Evolutionary conservation across 163 green algal genomes (phyloP).

Genomic region (Scenedesmus sp.): DNA sequence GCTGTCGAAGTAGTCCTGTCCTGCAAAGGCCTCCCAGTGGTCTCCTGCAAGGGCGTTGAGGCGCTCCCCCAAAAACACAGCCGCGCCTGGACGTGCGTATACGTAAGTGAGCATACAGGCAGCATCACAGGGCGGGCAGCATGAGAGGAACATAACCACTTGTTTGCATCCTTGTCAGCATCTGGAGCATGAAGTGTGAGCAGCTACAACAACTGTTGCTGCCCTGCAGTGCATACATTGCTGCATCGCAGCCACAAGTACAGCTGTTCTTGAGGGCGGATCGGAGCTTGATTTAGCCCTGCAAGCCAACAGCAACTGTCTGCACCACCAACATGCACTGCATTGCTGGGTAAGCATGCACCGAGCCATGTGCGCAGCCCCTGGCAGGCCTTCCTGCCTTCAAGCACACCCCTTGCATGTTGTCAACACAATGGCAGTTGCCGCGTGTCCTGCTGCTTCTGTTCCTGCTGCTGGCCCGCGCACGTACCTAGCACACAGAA

Average conservation of each 20-base stretch:
- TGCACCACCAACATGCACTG: background rate
- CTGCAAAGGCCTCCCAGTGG: conserved; percentile 82
- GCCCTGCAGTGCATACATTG: background rate
- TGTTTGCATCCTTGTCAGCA: too few species aligned
- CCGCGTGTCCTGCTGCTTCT: background rate
- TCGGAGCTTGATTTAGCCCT: too few species aligned
- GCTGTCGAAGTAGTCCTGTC: conserved; percentile 88
- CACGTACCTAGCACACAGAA: conserved; percentile 38
- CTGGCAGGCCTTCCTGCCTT: background rate
- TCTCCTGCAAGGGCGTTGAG: conserved; percentile 74
- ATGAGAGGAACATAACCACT: background rate
- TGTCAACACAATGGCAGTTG: background rate
- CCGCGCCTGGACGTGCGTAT: background rate
- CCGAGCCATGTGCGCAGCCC: background rate
- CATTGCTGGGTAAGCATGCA: background rate
- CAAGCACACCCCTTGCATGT: background rate
- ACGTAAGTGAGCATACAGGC: background rate
- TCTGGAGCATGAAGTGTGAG: too few species aligned
- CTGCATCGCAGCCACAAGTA: background rate
- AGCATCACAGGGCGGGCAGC: background rate
- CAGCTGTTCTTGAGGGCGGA: too few species aligned
- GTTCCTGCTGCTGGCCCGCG: background rate
- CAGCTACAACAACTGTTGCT: background rate
- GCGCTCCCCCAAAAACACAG: conserved; percentile 78
- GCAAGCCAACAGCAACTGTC: background rate